phyloP scores from a whole-genome alignment of 495 filamentous ascomycete genomes.

The Aspergillus sclerotioniger region DNA sequence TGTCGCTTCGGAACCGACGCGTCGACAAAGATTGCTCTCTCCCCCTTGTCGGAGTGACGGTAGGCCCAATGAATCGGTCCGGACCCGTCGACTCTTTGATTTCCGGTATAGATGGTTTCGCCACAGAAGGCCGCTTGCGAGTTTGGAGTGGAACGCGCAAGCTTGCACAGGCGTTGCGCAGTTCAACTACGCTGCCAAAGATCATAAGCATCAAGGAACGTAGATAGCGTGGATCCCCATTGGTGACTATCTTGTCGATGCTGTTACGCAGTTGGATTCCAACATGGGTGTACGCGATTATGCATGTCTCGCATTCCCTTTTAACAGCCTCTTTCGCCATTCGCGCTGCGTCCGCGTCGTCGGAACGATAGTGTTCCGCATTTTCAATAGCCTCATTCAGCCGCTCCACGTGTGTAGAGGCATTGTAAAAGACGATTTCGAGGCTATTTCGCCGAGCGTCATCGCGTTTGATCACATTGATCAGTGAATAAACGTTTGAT shows the following conservation, averaged over 20 bases:
- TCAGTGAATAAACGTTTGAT: constrained; percentile 68
- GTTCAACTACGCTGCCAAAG: constrained; percentile 76
- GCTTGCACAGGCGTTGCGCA: constrained; percentile 55
- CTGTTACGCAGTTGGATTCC: constrained; percentile 67
- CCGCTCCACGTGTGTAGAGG: constrained; percentile 68
- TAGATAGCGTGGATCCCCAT: constrained; percentile 75
- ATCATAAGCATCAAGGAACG: constrained; percentile 77
- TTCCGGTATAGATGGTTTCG: constrained; percentile 30
- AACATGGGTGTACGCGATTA: constrained; percentile 74
- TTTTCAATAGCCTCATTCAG: constrained; percentile 70
- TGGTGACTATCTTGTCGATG: constrained; percentile 66
- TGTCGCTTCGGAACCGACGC: constrained; percentile 59
- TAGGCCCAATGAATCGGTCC: constrained; percentile 44
- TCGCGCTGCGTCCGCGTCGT: constrained; percentile 43
- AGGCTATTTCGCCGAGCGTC: constrained; percentile 67
- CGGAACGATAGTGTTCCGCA: constrained; percentile 49
- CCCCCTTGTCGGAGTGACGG: constrained; percentile 58
- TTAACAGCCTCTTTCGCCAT: constrained; percentile 53
- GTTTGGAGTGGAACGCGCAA: constrained; percentile 33
- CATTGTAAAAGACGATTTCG: constrained; percentile 75
- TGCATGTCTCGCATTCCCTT: constrained; percentile 68
- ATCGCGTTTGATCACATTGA: constrained; percentile 66
- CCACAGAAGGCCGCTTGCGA: constrained; percentile 22
- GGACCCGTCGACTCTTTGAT: constrained; percentile 21
- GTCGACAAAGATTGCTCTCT: constrained; percentile 46